Percentiles rank a stretch among this genome's conserved stretches.
phyloP scores from a whole-genome alignment of 2,329 filamentous ascomycete species.

The Blastomyces gilchristii region DNA sequence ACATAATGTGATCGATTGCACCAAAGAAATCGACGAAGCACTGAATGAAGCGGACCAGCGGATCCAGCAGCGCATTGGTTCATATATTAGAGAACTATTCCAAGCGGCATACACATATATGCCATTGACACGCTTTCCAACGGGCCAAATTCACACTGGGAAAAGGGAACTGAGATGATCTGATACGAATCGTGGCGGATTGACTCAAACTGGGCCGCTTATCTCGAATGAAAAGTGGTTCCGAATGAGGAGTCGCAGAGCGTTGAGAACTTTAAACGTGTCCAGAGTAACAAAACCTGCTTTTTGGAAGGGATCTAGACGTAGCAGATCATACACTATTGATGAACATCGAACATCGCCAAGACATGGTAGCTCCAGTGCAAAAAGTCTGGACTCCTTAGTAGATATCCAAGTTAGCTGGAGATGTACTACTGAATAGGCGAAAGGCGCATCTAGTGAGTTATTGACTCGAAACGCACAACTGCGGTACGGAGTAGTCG shows the following conservation, averaged over 20 bases:
- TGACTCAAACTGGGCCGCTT: background rate
- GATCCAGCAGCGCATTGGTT: background rate
- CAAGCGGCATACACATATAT: too few relatives aligned
- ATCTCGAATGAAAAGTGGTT: background rate
- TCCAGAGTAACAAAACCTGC: background rate
- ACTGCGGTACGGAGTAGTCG: background rate
- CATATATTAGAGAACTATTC: too few relatives aligned
- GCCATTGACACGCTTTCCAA: background rate
- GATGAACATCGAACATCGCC: background rate
- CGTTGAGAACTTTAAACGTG: slow-evolving; percentile 1
- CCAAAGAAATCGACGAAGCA: background rate
- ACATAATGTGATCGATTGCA: background rate
- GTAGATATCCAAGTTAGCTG: background rate
- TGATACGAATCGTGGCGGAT: background rate
- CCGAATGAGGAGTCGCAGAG: background rate
- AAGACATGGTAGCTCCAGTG: background rate
- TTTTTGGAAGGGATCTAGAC: background rate
- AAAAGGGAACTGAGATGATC: background rate
- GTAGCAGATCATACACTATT: background rate
- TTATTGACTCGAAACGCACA: background rate
- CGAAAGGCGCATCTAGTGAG: background rate
- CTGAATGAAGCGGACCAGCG: background rate
- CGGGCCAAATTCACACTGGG: background rate
- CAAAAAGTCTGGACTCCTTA: background rate
- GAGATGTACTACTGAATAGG: background rate